Base-by-base conservation (phyloP, 148 eudicot genomes). In the Fallopia convolvulus region DNA sequence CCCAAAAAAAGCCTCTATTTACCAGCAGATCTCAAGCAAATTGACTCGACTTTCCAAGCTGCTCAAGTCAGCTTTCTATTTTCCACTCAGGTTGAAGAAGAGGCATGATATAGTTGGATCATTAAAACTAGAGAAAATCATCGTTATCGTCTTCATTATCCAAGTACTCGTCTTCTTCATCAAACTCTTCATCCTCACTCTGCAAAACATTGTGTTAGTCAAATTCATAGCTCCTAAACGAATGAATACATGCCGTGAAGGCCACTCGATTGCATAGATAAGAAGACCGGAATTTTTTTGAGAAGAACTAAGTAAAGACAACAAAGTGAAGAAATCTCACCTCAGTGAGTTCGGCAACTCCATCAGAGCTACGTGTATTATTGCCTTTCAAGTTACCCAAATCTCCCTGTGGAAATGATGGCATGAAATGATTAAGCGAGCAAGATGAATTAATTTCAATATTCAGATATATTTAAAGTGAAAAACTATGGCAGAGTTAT, bases 351-450 rank as follows among this genome's bases (percentile, higher is more conserved):
- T 84, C 88, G 9, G 84, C 81, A 30, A 76, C 76, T 74, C 78
- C 82, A 55, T 80, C 81, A 21, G 81, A 80, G 55, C 74, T 77
- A 70, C 32, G 46, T 17, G 76, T 61, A 74, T 77, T 74, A 76
- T 79, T 84, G 33, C 75, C 83, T 70, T 68, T 82, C 23, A 65
- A 50, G 49, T 75, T 74, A 21, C 76, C 40, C 41, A 75, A 39
- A 83, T 82, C 82, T 47, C 87, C 91, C 97, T 92, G 79, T 26
- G 41, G 32, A 40, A 40, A 81, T 33, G 50, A 61, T 30, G 15
- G 50, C 15, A 47, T 10, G 40, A 66, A 14, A 66, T 14, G 13
- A 48, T 60, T 6, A 70, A 11, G 70, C n/a, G 13, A 14, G 32
- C 44, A 47, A 48, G 55, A 48, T 36, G 44, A 55, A 1, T 6